Percentiles rank a stretch among this genome's conserved stretches.
Conservation (phyloP, 1,284 basidiomycete species). For the Trametes pubescens region DNA sequence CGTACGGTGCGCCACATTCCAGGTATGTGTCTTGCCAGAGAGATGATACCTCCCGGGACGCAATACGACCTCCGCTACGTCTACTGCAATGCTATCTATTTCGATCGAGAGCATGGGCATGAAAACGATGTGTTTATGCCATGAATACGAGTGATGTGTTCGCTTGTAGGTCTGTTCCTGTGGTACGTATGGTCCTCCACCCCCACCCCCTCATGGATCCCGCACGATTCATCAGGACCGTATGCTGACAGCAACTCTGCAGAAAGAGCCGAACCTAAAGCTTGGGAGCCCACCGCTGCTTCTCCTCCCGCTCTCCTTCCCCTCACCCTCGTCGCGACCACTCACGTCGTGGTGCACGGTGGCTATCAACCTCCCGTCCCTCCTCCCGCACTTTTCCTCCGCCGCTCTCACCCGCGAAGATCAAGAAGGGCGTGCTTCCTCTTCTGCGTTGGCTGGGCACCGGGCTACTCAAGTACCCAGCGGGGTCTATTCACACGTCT, state of each 20-base stretch:
- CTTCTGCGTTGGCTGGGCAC: background rate
- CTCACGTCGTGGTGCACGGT: constrained; percentile 81
- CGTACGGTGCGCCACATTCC: constrained; percentile 81
- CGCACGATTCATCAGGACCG: background rate
- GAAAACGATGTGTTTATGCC: background rate
- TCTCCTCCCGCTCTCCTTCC: constrained; percentile 78
- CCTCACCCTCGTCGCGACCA: constrained; percentile 56
- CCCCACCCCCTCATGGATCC: background rate
- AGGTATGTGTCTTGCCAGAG: constrained; percentile 59
- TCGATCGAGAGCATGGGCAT: background rate
- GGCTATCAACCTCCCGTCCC: constrained; percentile 63
- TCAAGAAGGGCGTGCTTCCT: constrained; percentile 36
- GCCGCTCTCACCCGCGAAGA: constrained; percentile 44
- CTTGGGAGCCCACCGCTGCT: constrained; percentile 58
- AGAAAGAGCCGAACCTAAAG: constrained; percentile 68
- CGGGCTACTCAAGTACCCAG: constrained; percentile 52
- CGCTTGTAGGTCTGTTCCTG: background rate
- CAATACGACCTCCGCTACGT: background rate
- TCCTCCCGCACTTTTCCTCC: constrained; percentile 72
- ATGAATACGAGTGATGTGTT: background rate
- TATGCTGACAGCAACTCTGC: constrained; percentile 21
- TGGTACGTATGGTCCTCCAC: background rate
- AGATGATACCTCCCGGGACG: background rate
- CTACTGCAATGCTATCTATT: background rate
- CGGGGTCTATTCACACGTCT: constrained; percentile 68